Percentiles rank a stretch among this genome's conserved stretches.
phyloP scores from a whole-genome alignment of 148 eudicot species.

The Fallopia convolvulus region DNA sequence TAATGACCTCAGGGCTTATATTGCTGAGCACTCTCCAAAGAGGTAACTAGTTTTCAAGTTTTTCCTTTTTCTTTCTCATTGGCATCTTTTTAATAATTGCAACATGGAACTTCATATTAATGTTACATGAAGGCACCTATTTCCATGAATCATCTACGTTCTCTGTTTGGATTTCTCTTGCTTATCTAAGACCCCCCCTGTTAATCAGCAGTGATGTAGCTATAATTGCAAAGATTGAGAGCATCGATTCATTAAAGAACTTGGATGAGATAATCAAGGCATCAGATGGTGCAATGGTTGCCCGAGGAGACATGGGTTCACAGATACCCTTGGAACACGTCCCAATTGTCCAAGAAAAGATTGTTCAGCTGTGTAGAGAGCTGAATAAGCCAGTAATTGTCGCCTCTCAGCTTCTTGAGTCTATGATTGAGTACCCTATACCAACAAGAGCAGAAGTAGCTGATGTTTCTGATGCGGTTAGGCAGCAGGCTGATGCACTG shows the following conservation, averaged over 20 bases:
- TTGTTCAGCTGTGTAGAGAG: conserved; percentile 74
- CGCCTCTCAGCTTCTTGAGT: conserved; percentile 93
- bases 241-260: conserved; percentile 85
- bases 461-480: conserved; percentile 98
- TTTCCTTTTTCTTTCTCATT: background rate
- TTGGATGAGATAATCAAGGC: conserved; percentile 79
- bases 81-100: background rate
- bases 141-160: background rate
- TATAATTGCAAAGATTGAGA: conserved; percentile 94
- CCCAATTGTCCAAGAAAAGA: conserved; percentile 79
- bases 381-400: conserved; percentile 88
- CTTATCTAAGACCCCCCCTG: background rate
- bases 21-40: conserved; percentile 69
- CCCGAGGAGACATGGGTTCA: conserved; percentile 96
- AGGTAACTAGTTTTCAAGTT: background rate
- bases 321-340: conserved; percentile 96
- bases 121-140: background rate
- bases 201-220: conserved; percentile 48
- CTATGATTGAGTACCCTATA: conserved; percentile 97
- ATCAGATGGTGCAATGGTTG: conserved; percentile 97
- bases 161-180: background rate
- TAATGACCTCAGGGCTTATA: conserved; percentile 78
- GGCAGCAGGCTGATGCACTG: conserved; percentile 87
- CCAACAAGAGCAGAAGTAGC: conserved; percentile 99
- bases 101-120: background rate